phyloP scores from a whole-genome alignment of 2,329 filamentous ascomycete species.

The Exophiala xenobiotica region DNA sequence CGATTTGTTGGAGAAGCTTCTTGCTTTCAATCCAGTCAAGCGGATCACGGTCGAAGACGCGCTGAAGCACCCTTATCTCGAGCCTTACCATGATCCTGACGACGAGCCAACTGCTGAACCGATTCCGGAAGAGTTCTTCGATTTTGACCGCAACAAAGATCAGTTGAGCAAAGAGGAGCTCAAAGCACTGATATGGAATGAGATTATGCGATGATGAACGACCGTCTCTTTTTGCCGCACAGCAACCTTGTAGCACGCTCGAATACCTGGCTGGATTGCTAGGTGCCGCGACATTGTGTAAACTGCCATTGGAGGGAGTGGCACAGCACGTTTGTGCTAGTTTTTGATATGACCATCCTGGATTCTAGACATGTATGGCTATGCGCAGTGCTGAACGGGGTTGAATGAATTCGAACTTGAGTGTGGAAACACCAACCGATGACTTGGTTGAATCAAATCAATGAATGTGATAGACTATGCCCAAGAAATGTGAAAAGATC shows the following conservation, averaged over 20 bases:
- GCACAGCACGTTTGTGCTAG: no score
- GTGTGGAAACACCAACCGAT: no score
- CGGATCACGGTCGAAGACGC: conserved; percentile 97
- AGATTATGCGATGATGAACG: conserved; percentile 76
- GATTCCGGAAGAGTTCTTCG: conserved; percentile 98
- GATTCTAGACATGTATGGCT: no score
- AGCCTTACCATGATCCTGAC: conserved; percentile 98
- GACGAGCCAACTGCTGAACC: conserved; percentile 96
- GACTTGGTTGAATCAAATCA: neutral
- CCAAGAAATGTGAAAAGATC: no score
- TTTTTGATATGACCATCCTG: no score
- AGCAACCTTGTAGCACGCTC: no score
- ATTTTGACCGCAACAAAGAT: conserved; percentile 99
- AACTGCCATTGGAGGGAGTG: no score
- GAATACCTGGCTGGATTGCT: no score
- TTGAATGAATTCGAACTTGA: no score
- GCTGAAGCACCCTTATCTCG: conserved; percentile 93
- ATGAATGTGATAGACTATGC: neutral
- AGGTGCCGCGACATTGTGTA: no score
- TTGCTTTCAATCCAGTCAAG: conserved; percentile 98
- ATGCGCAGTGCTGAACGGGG: no score
- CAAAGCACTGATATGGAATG: conserved; percentile 93
- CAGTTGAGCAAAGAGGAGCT: conserved; percentile 96
- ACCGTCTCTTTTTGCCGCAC: no score
- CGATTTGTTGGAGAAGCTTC: conserved; percentile 88